Evolutionary conservation across 2,329 filamentous ascomycete species (phyloP).

Genomic region (Xenosphaeropsis pyriputrescens): DNA sequence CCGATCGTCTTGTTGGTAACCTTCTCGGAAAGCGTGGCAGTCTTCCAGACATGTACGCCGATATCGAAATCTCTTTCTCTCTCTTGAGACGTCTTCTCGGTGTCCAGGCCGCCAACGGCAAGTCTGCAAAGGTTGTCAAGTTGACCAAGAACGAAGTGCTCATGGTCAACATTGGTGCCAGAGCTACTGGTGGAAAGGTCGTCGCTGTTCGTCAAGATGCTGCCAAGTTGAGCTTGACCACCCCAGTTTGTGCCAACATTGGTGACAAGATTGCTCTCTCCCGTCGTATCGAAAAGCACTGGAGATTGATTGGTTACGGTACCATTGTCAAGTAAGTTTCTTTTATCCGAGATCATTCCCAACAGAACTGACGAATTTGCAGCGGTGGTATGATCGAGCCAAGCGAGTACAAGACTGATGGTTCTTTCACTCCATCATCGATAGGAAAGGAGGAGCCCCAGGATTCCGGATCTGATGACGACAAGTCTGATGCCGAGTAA

Average conservation of each 20-base stretch:
- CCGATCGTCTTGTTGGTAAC: slow-evolving; percentile 96
- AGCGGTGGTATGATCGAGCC: neutral
- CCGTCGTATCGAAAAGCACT: slow-evolving; percentile 97
- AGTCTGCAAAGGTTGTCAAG: slow-evolving; percentile 98
- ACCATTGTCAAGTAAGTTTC: slow-evolving; percentile 54
- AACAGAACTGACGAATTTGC: neutral
- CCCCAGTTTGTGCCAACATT: slow-evolving; percentile 89
- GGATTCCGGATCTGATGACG: too few relatives aligned
- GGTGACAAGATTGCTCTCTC: slow-evolving; percentile 96
- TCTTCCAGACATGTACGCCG: slow-evolving; percentile 92
- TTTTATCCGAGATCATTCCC: neutral
- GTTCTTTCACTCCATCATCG: too few relatives aligned
- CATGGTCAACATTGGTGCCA: slow-evolving; percentile 99
- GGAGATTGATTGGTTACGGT: slow-evolving; percentile 88
- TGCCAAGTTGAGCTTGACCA: slow-evolving; percentile 85
- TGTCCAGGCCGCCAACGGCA: slow-evolving; percentile 95
- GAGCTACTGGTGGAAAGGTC: slow-evolving; percentile 93
- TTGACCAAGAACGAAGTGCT: slow-evolving; percentile 96
- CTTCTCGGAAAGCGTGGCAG: slow-evolving; percentile 89
- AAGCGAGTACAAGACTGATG: neutral
- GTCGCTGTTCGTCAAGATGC: slow-evolving; percentile 95
- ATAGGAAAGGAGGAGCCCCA: too few relatives aligned
- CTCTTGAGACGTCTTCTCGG: slow-evolving; percentile 84
- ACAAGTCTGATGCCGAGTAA: too few relatives aligned
- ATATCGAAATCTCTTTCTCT: slow-evolving; percentile 99